Conservation (phyloP, 2,329 filamentous ascomycete genomes). For the Colletotrichum sp. region DNA sequence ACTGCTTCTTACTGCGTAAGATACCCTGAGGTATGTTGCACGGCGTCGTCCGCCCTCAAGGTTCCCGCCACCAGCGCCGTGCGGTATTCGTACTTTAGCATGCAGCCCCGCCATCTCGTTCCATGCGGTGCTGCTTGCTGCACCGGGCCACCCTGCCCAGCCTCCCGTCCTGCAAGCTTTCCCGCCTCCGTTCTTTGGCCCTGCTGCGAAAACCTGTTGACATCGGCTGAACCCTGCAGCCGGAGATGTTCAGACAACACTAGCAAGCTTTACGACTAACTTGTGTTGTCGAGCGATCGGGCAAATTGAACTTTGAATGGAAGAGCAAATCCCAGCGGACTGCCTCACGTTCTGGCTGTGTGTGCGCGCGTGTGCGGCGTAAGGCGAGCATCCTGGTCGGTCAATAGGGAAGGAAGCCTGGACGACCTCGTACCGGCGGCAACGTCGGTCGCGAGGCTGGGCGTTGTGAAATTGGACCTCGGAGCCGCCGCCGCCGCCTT, state of each 20-base stretch:
- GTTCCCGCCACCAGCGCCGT: not conserved
- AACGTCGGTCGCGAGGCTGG: slow-evolving; percentile 3
- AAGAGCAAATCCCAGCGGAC: not conserved
- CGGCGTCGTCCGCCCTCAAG: not conserved
- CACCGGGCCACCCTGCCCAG: not conserved
- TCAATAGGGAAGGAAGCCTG: not conserved
- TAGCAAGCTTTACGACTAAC: not conserved
- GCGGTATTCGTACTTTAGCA: not conserved
- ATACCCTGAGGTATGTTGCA: not conserved
- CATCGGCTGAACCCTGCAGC: not conserved
- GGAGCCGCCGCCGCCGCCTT: slow-evolving; percentile 6
- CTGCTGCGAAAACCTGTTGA: not conserved
- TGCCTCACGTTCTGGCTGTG: not conserved
- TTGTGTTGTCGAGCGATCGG: not conserved
- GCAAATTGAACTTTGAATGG: not conserved
- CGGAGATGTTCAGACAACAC: not conserved
- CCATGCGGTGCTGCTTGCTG: not conserved
- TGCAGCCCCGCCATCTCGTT: not conserved
- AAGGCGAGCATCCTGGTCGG: not conserved
- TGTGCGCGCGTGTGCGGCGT: not conserved
- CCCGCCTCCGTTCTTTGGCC: not conserved
- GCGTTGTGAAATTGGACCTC: not conserved
- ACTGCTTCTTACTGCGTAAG: not conserved
- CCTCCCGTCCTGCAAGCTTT: not conserved
- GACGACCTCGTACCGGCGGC: slow-evolving; percentile 1